Evolutionary conservation across 176 grass and related monocot species (phyloP), one percentile per base, ranked within the genome.

Genomic region (Cenchrus purpureus): DNA sequence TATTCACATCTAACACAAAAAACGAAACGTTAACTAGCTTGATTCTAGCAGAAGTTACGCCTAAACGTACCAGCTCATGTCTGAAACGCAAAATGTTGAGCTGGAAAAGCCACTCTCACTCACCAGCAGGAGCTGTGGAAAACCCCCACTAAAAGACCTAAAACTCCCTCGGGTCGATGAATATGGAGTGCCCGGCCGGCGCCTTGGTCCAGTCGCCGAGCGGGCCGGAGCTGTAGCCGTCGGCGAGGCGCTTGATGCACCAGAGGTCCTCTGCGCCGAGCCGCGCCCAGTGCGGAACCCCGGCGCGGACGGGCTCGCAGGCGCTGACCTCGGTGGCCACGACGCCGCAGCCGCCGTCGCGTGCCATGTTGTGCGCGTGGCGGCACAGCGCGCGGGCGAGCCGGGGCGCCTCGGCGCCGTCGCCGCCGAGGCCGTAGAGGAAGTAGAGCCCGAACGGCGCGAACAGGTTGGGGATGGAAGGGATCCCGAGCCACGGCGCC

Each of bases 391-490:
- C 89, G 48, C 86, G 83, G 14, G 82, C 86, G 54, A 95, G 82
- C 34, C 65, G 44, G 25, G 84, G 72, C 0, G 83, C 89, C 3
- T 2, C 73, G 0, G 79, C 70, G 0, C 96, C 96, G 0, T 61
- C 80, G 65, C 93, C 93, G 52, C 91, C 83, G 14, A 98, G 62
- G 40, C 96, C 96, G 83, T 95, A 98, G 56, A 98, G 61, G 66
- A 98, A 92, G 87, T 94, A 95, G 32, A 98, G 63, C 1, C 96
- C 96, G 89, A 98, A 98, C 43, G 96, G 93, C 22, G 77, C 87
- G 91, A 98, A 98, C 1, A 98, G 80, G 87, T 98, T 92, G 1
- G 93, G 96, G 54, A 98, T 91, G 68, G 96, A 98, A 0, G 96
- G 96, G 78, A 98, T 95, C 73, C 73, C 67, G 29, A 95, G 88